phyloP scores from a whole-genome alignment of 2,329 filamentous ascomycete genomes.

The Xylariaceae sp. region DNA sequence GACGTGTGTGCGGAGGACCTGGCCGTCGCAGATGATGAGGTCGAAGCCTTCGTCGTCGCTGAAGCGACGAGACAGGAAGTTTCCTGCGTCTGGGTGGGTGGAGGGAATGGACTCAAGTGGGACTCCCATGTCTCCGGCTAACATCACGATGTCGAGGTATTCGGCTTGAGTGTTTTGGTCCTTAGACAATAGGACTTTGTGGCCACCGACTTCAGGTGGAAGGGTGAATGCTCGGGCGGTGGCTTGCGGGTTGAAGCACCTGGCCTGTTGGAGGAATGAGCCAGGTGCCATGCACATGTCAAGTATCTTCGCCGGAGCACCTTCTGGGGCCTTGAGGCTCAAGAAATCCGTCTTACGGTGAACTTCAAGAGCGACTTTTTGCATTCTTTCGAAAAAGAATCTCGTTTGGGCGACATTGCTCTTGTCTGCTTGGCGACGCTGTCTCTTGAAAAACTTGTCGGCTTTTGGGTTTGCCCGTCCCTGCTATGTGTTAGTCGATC shows the following conservation, averaged over 20 bases:
- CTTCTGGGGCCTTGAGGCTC: conserved; percentile 8
- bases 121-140: conserved; percentile 42
- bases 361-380: conserved; percentile 39
- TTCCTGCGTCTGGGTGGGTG: conserved; percentile 28
- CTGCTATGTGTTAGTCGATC: background rate
- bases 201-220: conserved; percentile 37
- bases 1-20: conserved; percentile 26
- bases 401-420: conserved; percentile 14
- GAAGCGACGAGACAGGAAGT: conserved; percentile 30
- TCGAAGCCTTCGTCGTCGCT: conserved; percentile 35
- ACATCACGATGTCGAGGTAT: conserved; percentile 48
- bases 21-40: conserved; percentile 35
- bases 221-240: conserved; percentile 38
- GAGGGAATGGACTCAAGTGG: conserved; percentile 23
- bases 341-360: conserved; percentile 33
- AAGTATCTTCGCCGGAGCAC: conserved; percentile 35
- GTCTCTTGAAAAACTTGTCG: conserved; percentile 39
- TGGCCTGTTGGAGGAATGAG: conserved; percentile 41
- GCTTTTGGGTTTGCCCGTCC: conserved; percentile 39
- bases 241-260: conserved; percentile 34
- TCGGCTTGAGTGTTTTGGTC: conserved; percentile 15
- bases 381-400: conserved; percentile 42
- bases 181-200: conserved; percentile 31
- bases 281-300: conserved; percentile 56
- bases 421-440: conserved; percentile 36